A percentile compares a stretch with the other conserved stretches of the same genome.
Evolutionary conservation across 129 eudicot species (phyloP).

Genomic region (Scalesia atractyloides): DNA sequence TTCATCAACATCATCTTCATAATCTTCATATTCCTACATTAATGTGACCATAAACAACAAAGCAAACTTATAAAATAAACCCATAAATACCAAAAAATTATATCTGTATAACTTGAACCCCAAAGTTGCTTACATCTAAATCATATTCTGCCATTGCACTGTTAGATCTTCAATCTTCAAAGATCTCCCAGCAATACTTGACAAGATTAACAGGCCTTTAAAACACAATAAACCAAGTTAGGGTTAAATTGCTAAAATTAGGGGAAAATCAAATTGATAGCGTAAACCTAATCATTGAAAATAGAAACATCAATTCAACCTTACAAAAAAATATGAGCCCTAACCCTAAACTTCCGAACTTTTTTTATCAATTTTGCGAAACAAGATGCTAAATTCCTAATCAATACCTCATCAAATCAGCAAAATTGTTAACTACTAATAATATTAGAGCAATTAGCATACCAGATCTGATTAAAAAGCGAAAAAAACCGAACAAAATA

Average conservation of each 20-base stretch:
- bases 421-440: background rate
- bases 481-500: slow-evolving; percentile 20
- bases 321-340: background rate
- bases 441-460: background rate
- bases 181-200: background rate
- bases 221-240: background rate
- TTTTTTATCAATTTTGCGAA: background rate
- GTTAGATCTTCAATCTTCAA: slow-evolving; percentile 31
- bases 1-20: slow-evolving; percentile 51
- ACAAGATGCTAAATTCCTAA: slow-evolving; percentile 14
- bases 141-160: slow-evolving; percentile 56
- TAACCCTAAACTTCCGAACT: background rate
- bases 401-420: slow-evolving; percentile 1
- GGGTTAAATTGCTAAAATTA: slow-evolving; percentile 17
- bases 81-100: background rate
- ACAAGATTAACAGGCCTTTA: background rate
- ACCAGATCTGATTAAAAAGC: slow-evolving; percentile 11
- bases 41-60: slow-evolving; percentile 13
- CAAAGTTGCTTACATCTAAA: slow-evolving; percentile 58
- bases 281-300: slow-evolving; percentile 7
- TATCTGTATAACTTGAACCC: background rate
- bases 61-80: background rate
- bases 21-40: slow-evolving; percentile 66
- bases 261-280: slow-evolving; percentile 19
- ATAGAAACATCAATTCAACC: background rate